Evolutionary conservation across 2,329 filamentous ascomycete species (phyloP).

Genomic region (Fusarium incarnatum): DNA sequence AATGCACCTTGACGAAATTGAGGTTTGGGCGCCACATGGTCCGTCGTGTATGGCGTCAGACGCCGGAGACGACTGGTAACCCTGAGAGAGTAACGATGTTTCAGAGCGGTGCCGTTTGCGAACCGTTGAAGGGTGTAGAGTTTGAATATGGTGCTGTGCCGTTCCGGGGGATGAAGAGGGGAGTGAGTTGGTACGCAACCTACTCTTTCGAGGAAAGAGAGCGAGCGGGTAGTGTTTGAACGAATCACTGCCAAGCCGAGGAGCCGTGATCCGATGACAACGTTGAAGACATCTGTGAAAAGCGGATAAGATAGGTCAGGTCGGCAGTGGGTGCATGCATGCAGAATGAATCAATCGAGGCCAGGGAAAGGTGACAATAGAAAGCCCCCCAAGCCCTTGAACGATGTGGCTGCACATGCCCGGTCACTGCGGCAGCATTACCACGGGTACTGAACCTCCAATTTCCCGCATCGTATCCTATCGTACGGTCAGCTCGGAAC

Average conservation of each 20-base stretch:
- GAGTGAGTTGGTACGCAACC: constrained; percentile 9
- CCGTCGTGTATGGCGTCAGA: constrained; percentile 12
- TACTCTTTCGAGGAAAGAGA: constrained; percentile 23
- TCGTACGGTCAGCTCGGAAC: constrained; percentile 7
- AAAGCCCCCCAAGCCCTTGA: constrained; percentile 8
- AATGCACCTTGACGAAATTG: constrained; percentile 47
- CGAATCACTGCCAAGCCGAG: constrained; percentile 35
- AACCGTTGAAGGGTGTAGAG: constrained; percentile 5
- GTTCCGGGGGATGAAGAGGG: constrained; percentile 20
- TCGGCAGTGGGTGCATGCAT: not conserved
- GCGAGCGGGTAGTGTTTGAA: constrained; percentile 28
- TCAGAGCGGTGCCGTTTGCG: constrained; percentile 7
- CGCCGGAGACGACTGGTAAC: constrained; percentile 13
- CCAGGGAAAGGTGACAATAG: not conserved
- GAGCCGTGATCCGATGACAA: constrained; percentile 1
- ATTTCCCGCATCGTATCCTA: not conserved
- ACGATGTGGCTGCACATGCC: constrained; percentile 14
- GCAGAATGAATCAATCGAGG: constrained; percentile 4
- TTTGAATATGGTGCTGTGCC: constrained; percentile 12
- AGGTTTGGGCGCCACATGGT: constrained; percentile 42
- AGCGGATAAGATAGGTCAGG: constrained; percentile 24
- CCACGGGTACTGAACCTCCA: constrained; percentile 10
- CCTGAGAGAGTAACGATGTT: not conserved
- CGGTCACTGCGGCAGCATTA: constrained; percentile 5
- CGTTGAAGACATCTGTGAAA: constrained; percentile 26